Evolutionary conservation across 2,329 filamentous ascomycete genomes (phyloP).

Genomic region (Pezicula neosporulosa): DNA sequence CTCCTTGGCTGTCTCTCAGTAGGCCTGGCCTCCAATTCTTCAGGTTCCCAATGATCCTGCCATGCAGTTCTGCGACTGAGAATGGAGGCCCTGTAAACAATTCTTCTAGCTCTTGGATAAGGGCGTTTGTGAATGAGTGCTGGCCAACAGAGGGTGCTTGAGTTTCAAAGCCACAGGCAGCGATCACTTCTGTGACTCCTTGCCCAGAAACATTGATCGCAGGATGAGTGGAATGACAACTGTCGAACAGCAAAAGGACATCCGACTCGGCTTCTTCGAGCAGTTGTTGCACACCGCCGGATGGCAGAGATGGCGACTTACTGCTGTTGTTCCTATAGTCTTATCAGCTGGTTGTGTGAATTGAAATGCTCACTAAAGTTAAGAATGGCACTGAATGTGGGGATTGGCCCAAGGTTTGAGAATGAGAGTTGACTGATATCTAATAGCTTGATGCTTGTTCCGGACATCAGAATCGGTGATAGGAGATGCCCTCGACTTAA

Average conservation of each 20-base stretch:
- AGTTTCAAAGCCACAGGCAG: slow-evolving; percentile 9
- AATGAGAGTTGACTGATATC: no score
- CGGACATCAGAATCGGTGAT: no score
- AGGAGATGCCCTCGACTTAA: no score
- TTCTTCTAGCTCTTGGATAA: slow-evolving; percentile 4
- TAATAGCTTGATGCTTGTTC: no score
- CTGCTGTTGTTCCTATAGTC: background rate
- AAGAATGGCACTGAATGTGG: no score
- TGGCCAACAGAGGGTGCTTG: slow-evolving; percentile 3
- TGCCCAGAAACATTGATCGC: background rate
- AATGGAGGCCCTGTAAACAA: background rate
- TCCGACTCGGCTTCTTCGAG: slow-evolving; percentile 10
- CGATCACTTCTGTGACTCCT: slow-evolving; percentile 9
- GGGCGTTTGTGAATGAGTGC: slow-evolving; percentile 7
- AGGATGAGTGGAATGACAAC: slow-evolving; percentile 6
- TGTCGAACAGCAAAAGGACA: slow-evolving; percentile 7
- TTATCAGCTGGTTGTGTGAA: no score
- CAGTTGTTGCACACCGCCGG: slow-evolving; percentile 6
- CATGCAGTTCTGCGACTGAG: slow-evolving; percentile 6
- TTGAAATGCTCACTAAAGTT: no score
- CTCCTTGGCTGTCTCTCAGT: slow-evolving; percentile 2
- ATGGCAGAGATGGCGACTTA: slow-evolving; percentile 5
- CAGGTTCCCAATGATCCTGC: background rate
- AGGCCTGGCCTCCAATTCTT: slow-evolving; percentile 6
- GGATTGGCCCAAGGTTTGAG: no score